Conservation (phyloP, 1,284 basidiomycete species). For the Fistulina hepatica region DNA sequence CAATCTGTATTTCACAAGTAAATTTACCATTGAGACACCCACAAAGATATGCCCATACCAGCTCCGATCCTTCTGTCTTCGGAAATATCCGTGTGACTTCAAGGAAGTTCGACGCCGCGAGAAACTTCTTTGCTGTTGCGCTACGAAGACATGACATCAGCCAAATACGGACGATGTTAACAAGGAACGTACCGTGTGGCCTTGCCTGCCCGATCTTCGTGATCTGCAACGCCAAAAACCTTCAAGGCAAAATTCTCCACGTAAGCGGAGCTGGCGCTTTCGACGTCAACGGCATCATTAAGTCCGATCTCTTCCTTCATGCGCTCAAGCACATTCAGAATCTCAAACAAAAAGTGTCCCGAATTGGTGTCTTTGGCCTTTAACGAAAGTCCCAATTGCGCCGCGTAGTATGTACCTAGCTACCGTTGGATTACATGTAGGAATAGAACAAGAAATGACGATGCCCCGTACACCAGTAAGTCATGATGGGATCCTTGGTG, state of each 20-base stretch:
- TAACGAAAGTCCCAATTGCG: conserved; percentile 73
- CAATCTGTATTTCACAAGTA: conserved; percentile 34
- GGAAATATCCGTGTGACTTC: conserved; percentile 75
- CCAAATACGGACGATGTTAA: conserved; percentile 2
- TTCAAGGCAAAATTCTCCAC: conserved; percentile 91
- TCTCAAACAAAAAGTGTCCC: conserved; percentile 59
- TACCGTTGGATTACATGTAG: conserved; percentile 2
- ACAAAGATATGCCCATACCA: conserved; percentile 22
- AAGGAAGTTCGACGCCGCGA: conserved; percentile 81
- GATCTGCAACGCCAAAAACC: conserved; percentile 84
- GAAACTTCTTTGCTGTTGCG: conserved; percentile 78
- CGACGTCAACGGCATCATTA: conserved; percentile 78
- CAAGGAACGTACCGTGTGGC: conserved; percentile 50
- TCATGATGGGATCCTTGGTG: conserved; percentile 72
- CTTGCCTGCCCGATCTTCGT: conserved; percentile 73
- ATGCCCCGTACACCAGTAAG: conserved; percentile 92
- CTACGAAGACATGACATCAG: conserved; percentile 35
- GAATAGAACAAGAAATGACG: conserved; percentile 3
- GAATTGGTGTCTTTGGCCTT: conserved; percentile 50
- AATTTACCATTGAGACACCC: conserved; percentile 5
- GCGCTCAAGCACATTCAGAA: conserved; percentile 73
- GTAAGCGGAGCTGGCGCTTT: conserved; percentile 76
- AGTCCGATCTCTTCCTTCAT: conserved; percentile 68
- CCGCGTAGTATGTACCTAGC: conserved; percentile 84
- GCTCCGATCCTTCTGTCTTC: conserved; percentile 39